Conservation (phyloP, 2,329 filamentous ascomycete species). For the Pseudonectria buxi region DNA sequence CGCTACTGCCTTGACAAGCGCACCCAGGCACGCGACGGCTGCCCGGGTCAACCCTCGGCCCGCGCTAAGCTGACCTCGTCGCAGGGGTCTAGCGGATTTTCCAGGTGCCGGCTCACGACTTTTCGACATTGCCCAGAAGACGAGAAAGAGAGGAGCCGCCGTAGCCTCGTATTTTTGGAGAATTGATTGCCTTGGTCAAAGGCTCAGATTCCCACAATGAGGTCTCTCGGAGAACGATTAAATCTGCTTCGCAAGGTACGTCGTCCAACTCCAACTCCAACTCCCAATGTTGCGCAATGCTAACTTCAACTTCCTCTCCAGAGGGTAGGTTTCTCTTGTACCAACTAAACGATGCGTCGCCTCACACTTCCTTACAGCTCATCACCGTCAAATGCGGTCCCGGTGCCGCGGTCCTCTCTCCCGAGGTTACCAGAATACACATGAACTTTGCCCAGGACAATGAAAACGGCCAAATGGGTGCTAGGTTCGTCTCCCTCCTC, state of each 20-base stretch:
- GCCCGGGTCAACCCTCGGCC: constrained; percentile 23
- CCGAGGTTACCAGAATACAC: constrained; percentile 67
- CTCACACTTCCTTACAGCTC: constrained; percentile 45
- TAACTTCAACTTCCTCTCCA: constrained; percentile 25
- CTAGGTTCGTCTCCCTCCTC: constrained; percentile 48
- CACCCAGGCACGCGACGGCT: constrained; percentile 6
- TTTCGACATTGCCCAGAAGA: constrained; percentile 19
- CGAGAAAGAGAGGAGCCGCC: too few species aligned
- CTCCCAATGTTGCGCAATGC: constrained; percentile 5
- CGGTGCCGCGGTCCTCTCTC: constrained; percentile 74
- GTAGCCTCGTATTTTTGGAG: constrained; percentile 6
- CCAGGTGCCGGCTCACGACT: constrained; percentile 16
- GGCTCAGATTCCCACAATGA: constrained; percentile 25
- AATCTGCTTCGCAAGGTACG: constrained; percentile 66
- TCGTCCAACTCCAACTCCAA: background rate
- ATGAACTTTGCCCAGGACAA: constrained; percentile 61
- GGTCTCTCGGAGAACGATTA: constrained; percentile 59
- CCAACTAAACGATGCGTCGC: constrained; percentile 14
- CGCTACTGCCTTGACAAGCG: background rate
- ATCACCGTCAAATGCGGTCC: constrained; percentile 71
- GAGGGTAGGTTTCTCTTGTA: constrained; percentile 33
- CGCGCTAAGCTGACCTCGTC: constrained; percentile 14
- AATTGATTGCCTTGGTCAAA: constrained; percentile 12
- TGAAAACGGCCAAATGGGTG: constrained; percentile 63
- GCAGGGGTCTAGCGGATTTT: constrained; percentile 22